Conservation (phyloP, 225 moss, liverwort and hornwort genomes). For the Anthoceros angustus region DNA sequence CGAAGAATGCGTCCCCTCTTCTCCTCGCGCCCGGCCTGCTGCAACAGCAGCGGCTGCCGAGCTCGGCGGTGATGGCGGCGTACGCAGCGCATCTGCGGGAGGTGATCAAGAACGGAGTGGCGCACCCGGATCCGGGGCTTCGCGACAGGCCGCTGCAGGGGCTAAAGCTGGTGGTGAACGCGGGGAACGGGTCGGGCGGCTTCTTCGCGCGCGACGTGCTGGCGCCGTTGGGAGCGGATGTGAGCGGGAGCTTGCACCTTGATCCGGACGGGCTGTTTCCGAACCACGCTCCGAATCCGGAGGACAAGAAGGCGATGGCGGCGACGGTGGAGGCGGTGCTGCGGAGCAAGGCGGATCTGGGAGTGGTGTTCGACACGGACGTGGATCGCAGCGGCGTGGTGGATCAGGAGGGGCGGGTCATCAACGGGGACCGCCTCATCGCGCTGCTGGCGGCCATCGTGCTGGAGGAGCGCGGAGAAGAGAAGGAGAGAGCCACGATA, state of each 20-base stretch:
- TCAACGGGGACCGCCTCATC: slow-evolving; percentile 2
- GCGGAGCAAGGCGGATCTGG: background rate
- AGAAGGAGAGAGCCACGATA: background rate
- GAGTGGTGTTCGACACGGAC: slow-evolving; percentile 5
- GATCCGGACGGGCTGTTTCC: background rate
- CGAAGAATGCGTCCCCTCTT: background rate
- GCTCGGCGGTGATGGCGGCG: background rate
- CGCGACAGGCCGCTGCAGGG: background rate
- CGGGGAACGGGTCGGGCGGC: background rate
- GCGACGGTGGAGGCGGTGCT: background rate
- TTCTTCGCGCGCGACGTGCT: slow-evolving; percentile 3
- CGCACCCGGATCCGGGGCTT: background rate
- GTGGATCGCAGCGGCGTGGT: slow-evolving; percentile 1
- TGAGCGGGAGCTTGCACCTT: background rate
- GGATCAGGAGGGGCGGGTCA: slow-evolving; percentile 3
- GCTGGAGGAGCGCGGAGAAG: background rate
- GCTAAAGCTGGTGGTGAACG: background rate
- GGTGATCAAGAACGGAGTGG: background rate
- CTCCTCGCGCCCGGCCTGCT: background rate
- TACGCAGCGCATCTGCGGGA: background rate
- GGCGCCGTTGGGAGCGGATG: background rate
- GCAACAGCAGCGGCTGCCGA: no score
- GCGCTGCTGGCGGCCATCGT: background rate
- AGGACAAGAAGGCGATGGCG: slow-evolving; percentile 3
- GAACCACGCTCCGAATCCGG: slow-evolving; percentile 2